Base-by-base conservation (phyloP, 345 rosid genomes). In the Raphanus sativus region DNA sequence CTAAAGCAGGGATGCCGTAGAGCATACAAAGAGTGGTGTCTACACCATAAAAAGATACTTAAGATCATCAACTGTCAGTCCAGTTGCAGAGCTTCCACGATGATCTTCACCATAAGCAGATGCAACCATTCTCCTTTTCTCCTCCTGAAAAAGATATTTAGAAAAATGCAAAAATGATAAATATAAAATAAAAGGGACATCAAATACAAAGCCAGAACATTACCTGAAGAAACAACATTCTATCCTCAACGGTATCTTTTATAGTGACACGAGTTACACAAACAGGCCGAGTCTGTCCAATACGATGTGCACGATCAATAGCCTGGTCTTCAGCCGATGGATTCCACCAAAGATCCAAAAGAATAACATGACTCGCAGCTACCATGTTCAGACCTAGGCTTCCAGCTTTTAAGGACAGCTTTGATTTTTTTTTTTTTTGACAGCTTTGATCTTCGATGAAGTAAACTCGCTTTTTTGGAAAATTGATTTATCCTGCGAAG, bases 281-380 rank as follows among this genome's bases (percentile, higher is more conserved):
- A 64, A 93, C 94, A 1, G 94, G 85, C 69, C 91, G 92, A 63
- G 97, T 93, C 83, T 93, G 98, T 78, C 98, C 97, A 69, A 93
- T 93, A 76, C 97, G 88, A 83, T 91, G 98, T 55, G 98, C 96
- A 80, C 96, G 84, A 80, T 93, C 97, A 15, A 77, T 70, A 54
- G 75, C 75, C 36, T 77, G 80, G 25, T 77, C 80, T 34, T 76
- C 80, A 0, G 97, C 91, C 34, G 93, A 86, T 50, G 98, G 97
- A 82, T 93, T 89, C 98, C 97, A 93, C 98, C 98, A 93, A 48
- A 87, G 96, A 77, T 93, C 98, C 81, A 93, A 74, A 68, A 91
- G 89, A 76, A 93, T 87, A 67, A 93, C 98, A 81, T 91, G 97
- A 68, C 87, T 86, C 13, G 98, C 97, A 73, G 98, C 90, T 40